A percentile compares a stretch with the other conserved stretches of the same genome.
phyloP scores from a whole-genome alignment of 768 basidiomycete species.

The Aureoboletus auriporus region DNA sequence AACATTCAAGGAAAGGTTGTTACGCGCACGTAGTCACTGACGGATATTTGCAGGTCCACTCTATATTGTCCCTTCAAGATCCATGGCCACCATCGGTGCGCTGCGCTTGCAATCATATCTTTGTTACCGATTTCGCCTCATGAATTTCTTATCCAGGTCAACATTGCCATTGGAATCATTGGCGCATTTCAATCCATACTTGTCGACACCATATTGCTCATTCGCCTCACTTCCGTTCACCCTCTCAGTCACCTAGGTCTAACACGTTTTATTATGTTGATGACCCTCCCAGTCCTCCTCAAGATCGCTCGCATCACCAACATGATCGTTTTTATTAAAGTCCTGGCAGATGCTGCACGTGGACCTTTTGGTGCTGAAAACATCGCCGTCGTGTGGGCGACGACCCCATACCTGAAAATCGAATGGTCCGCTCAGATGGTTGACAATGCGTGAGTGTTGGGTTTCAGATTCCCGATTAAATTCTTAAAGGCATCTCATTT shows the following conservation, averaged over 20 bases:
- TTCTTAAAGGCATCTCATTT: background rate
- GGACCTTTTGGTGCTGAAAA: conserved; percentile 16
- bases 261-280: conserved; percentile 15
- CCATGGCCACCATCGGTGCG: conserved; percentile 21
- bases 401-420: conserved; percentile 29
- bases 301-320: conserved; percentile 28
- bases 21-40: background rate
- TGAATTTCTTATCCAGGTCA: conserved; percentile 4
- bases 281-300: conserved; percentile 22
- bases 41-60: conserved; percentile 20
- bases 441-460: conserved; percentile 24
- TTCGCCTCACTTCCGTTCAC: conserved; percentile 27
- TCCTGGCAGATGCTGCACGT: conserved; percentile 16
- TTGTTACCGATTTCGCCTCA: background rate
- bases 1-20: background rate
- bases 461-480: background rate
- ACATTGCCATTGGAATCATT: conserved; percentile 28
- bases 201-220: conserved; percentile 26
- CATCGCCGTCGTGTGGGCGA: conserved; percentile 16
- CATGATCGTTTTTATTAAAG: conserved; percentile 25
- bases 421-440: conserved; percentile 30
- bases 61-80: conserved; percentile 20
- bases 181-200: conserved; percentile 28
- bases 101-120: background rate
- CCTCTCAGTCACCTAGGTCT: conserved; percentile 15